A percentile compares a stretch with the other conserved stretches of the same genome.
Conservation (phyloP, 345 rosid species). For the Orychophragmus violaceus region DNA sequence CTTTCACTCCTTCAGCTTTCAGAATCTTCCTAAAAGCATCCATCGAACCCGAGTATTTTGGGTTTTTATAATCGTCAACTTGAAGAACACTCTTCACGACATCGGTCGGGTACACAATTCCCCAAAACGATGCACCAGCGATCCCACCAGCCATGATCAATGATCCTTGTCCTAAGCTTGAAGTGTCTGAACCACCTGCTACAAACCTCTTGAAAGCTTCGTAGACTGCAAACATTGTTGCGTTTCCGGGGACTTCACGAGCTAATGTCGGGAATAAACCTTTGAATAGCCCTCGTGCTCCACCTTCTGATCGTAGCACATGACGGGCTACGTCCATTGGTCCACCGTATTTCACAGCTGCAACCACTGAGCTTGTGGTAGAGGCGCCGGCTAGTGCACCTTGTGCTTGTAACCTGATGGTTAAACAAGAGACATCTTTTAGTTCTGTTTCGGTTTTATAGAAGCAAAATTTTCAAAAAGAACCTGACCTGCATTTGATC, state of each 20-base stretch:
- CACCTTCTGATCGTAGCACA: conserved; percentile 89
- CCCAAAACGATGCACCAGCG: conserved; percentile 91
- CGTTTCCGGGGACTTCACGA: conserved; percentile 94
- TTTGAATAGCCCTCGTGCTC: conserved; percentile 79
- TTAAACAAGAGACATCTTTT: background rate
- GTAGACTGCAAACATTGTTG: conserved; percentile 80
- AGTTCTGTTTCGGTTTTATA: background rate
- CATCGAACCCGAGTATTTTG: conserved; percentile 67
- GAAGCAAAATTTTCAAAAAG: no score
- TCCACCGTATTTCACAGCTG: conserved; percentile 75
- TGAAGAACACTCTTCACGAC: conserved; percentile 92
- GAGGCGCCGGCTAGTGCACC: conserved; percentile 48
- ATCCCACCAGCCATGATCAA: conserved; percentile 81
- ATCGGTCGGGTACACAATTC: conserved; percentile 79
- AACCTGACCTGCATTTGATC: conserved; percentile 84
- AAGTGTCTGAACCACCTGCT: conserved; percentile 88
- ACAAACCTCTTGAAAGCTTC: conserved; percentile 74
- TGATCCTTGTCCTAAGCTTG: conserved; percentile 78
- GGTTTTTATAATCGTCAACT: conserved; percentile 82
- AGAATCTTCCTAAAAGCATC: conserved; percentile 70
- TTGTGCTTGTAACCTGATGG: conserved; percentile 88
- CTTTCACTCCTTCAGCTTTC: conserved; percentile 79
- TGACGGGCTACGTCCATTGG: conserved; percentile 94
- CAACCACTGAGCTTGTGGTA: conserved; percentile 36
- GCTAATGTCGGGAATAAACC: conserved; percentile 90